Percentiles rank a stretch among this genome's conserved stretches.
Conservation (phyloP, 2,329 filamentous ascomycete genomes). For the Aaosphaeria pasadenensis region DNA sequence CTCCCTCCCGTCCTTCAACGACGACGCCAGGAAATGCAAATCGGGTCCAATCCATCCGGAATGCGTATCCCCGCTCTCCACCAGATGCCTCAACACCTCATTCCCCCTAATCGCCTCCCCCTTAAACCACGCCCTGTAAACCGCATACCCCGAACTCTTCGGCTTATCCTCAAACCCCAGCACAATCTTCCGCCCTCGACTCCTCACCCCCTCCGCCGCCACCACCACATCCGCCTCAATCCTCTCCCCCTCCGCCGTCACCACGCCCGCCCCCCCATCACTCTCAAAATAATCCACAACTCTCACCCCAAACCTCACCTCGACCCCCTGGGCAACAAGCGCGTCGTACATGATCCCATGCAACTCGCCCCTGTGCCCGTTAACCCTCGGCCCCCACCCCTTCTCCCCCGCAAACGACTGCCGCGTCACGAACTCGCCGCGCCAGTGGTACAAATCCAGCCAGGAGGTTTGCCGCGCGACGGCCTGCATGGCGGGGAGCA, state of each 20-base stretch:
- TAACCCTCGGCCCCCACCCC: slow-evolving; percentile 52
- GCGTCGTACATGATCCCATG: slow-evolving; percentile 58
- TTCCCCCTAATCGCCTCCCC: slow-evolving; percentile 24
- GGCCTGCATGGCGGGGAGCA: slow-evolving; percentile 47
- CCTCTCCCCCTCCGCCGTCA: slow-evolving; percentile 44
- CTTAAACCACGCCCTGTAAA: slow-evolving; percentile 47
- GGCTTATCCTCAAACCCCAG: slow-evolving; percentile 52
- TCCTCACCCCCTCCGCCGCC: slow-evolving; percentile 53
- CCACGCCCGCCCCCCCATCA: slow-evolving; percentile 50
- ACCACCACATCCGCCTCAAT: slow-evolving; percentile 49
- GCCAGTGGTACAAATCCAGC: slow-evolving; percentile 59
- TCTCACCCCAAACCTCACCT: slow-evolving; percentile 51
- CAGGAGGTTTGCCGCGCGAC: slow-evolving; percentile 54
- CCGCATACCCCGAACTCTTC: slow-evolving; percentile 53
- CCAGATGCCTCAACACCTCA: slow-evolving; percentile 26
- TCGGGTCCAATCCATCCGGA: slow-evolving; percentile 33
- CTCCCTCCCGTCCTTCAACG: slow-evolving; percentile 31
- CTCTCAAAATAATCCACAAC: slow-evolving; percentile 57
- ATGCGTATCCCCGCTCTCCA: slow-evolving; percentile 31
- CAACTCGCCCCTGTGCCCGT: slow-evolving; percentile 60
- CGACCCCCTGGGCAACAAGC: slow-evolving; percentile 51
- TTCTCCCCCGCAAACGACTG: slow-evolving; percentile 43
- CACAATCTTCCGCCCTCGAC: slow-evolving; percentile 51
- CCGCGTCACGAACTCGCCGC: slow-evolving; percentile 60
- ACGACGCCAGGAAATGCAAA: slow-evolving; percentile 34